Base-by-base conservation (phyloP, 768 basidiomycete genomes). In the Coprinopsis sp. region DNA sequence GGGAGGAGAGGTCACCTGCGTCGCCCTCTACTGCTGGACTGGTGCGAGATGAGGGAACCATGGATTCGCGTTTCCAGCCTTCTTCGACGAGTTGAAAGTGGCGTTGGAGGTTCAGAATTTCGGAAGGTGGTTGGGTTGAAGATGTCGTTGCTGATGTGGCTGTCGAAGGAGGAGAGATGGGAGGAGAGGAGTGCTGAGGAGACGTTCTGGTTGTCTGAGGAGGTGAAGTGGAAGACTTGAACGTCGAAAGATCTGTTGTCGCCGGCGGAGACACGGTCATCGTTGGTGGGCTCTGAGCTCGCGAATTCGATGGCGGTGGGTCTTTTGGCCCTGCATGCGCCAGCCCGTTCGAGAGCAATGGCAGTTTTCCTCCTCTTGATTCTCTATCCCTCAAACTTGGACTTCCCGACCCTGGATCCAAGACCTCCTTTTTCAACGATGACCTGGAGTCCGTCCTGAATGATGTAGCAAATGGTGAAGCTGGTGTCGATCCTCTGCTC, bases 21-120 rank as follows among this genome's bases (percentile, higher is more conserved):
- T 37, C 19, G 8, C 11, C 11, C 34, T 37, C 19, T 23, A 16
- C 5, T 10, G 25, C 38, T 23, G 18, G 23, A 6, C 19, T 23
- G 11, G 8, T 10, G 38, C 16, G 11, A 21, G 18, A 6, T 5
- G 12, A 8, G 25, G 19, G 5, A 6, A 10, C 10, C 5, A n/a
- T 31, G 12, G 38, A 6, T 6, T 11, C 10, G 19, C 38, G 11
- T 18, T 28, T 37, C 45, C 25, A 27, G 14, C 25, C 33, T 23
- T 46, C 18, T n/a, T 46, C 34, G 8, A 46, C 45, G 14, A 37
- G 12, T 13, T 46, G 16, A 19, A 46, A 18, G n/a, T 38, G 45
- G 1, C 28, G 11, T 23, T 46, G 36, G 45, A 46, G 45, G 24
- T 30, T 14, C 16, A 1, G 45, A 18, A 27, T 31, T 14, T 1